Evolutionary conservation across 805 yeast genomes (phyloP).

Genomic region (Kazachstania psychrophila): DNA sequence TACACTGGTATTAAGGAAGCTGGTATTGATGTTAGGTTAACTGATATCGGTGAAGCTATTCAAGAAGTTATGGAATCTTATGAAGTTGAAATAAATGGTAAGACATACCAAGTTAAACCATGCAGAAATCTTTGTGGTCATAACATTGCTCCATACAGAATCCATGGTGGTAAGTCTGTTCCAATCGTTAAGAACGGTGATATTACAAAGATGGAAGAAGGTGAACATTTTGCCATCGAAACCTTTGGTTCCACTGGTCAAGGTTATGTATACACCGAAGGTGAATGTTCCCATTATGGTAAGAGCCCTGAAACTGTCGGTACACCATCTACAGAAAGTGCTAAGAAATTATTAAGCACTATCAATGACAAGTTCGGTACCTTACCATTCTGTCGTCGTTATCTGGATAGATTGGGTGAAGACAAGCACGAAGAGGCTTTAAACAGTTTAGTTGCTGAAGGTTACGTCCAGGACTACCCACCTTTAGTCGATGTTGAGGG

Average conservation of each 20-base stretch:
- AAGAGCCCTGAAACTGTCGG: conserved; percentile 37
- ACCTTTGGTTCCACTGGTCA: conserved; percentile 96
- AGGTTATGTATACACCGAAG: conserved; percentile 77
- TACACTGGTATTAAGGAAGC: conserved; percentile 87
- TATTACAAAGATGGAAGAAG: conserved; percentile 96
- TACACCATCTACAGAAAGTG: conserved; percentile 41
- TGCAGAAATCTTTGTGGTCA: conserved; percentile 94
- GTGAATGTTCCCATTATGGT: conserved; percentile 94
- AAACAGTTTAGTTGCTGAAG: conserved; percentile 74
- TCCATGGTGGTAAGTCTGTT: conserved; percentile 93
- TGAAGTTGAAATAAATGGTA: conserved; percentile 85
- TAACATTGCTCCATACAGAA: conserved; percentile 70
- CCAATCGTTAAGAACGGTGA: conserved; percentile 94
- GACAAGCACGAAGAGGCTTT: conserved; percentile 84
- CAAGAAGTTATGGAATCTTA: conserved; percentile 97
- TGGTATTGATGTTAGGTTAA: conserved; percentile 90
- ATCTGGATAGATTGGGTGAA: conserved; percentile 83
- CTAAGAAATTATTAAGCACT: conserved; percentile 56
- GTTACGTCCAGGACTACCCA: conserved; percentile 87
- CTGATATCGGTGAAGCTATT: conserved; percentile 91
- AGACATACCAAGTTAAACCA: conserved; percentile 73
- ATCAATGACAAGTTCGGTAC: conserved; percentile 86
- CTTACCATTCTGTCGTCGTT: conserved; percentile 92
- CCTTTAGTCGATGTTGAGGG: conserved; percentile 82
- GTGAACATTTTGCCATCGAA: conserved; percentile 95